A percentile compares a stretch with the other conserved stretches of the same genome.
Evolutionary conservation across 2,329 filamentous ascomycete species (phyloP).

Genomic region (Aspergillus candidus): DNA sequence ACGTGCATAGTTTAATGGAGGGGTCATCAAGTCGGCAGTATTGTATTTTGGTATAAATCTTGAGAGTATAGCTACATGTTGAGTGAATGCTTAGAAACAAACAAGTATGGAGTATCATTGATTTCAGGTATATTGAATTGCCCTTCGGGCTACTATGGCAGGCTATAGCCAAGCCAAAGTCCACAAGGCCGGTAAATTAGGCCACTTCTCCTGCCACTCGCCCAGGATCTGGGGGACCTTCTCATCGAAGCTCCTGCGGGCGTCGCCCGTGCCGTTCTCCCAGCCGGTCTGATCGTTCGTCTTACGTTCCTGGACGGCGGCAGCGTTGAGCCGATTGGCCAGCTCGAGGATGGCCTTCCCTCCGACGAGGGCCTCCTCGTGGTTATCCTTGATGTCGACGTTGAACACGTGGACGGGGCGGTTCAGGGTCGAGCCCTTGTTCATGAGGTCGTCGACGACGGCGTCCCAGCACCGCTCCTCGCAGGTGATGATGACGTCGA

Average conservation of each 20-base stretch:
- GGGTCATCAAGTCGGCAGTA: too few relatives aligned
- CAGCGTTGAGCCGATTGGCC: constrained; percentile 75
- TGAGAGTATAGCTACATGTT: too few relatives aligned
- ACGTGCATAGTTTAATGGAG: too few relatives aligned
- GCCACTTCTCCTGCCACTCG: constrained; percentile 93
- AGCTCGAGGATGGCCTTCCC: constrained; percentile 89
- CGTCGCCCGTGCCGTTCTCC: constrained; percentile 61
- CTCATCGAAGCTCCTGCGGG: constrained; percentile 79
- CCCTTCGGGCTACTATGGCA: neutral
- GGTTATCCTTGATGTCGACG: constrained; percentile 96
- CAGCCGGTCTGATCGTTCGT: constrained; percentile 59
- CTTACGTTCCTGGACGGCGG: constrained; percentile 69
- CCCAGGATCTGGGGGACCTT: constrained; percentile 85
- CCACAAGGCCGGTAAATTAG: constrained; percentile 84
- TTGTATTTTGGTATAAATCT: too few relatives aligned
- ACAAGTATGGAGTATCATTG: too few relatives aligned
- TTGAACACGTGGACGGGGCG: constrained; percentile 96
- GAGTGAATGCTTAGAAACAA: too few relatives aligned
- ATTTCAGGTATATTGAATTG: too few relatives aligned
- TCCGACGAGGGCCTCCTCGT: constrained; percentile 88
- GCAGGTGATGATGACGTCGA: constrained; percentile 93
- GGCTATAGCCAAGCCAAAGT: constrained; percentile 84
- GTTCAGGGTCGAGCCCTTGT: constrained; percentile 79
- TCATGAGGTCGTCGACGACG: constrained; percentile 86
- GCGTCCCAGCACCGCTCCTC: constrained; percentile 98